Base-by-base conservation (phyloP, 1,139 yeast species). In the Sugiyamaella grinbergsii region DNA sequence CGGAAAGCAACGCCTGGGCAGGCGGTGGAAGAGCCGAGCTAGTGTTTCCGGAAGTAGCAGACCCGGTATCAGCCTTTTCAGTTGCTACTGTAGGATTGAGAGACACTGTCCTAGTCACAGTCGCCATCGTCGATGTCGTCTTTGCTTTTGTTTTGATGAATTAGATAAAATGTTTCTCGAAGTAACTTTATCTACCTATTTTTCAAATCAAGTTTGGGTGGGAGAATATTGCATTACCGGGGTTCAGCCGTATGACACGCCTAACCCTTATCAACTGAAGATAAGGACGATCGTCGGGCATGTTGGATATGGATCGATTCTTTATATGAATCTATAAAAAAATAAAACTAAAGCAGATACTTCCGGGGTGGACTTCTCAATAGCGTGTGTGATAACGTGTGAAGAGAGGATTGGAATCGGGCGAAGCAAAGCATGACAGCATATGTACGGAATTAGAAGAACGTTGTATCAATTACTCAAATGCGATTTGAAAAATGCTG, bases 1-100 rank as follows among this genome's bases (percentile, higher is more conserved):
- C 95, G 54, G 80, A 78, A 57, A 83, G 70, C 54, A 66, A 51
- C 6, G 72, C 71, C 8, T 69, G 65, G 11, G 66, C 64, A 5
- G 72, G 64, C 6, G 62, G 82, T 22, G 44, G 42, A 29, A 49
- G 44, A 8, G 28, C 42, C 26, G 52, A 38, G 22, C 44, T 31
- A 13, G 29, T 13, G 18, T 23, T 22, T 11, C 34, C 29, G 1
- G 40, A 42, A 20, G 41, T 42, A 26, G 26, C 33, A 5, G 50
- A 2, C 4, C 36, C 10, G 16, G 19, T 36, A 24, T 43, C 31
- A 18, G n/a, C 20, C 16, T 42, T 42, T 16, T 34, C 40, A 15
- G 20, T 7, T 5, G 24, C 49, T 20, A n/a, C 34, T 22, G 41
- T 23, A 5, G 23, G 31, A 16, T 11, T 36, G n/a, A 20, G 28